phyloP scores from a whole-genome alignment of 495 filamentous ascomycete species.

The Zalerion maritima region DNA sequence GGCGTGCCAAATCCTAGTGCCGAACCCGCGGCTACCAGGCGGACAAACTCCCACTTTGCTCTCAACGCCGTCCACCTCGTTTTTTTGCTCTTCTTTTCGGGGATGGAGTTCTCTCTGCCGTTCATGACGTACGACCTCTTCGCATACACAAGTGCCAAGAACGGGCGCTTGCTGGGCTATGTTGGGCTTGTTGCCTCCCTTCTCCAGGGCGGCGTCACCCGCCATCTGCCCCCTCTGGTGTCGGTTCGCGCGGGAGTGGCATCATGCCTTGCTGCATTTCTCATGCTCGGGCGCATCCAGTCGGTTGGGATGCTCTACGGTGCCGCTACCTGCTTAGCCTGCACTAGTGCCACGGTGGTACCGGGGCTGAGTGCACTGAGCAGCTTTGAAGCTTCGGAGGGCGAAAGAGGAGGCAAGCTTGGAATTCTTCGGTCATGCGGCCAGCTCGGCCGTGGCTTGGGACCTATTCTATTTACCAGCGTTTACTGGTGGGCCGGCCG shows the following conservation, averaged over 20 bases:
- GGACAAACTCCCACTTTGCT: slow-evolving; percentile 70
- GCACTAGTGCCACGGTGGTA: slow-evolving; percentile 87
- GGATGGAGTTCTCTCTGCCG: slow-evolving; percentile 89
- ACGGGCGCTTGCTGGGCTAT: slow-evolving; percentile 79
- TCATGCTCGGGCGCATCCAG: slow-evolving; percentile 54
- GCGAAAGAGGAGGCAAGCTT: slow-evolving; percentile 71
- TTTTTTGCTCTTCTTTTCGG: slow-evolving; percentile 93
- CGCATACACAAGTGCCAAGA: slow-evolving; percentile 57
- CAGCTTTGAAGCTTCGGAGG: slow-evolving; percentile 70
- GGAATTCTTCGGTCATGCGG: slow-evolving; percentile 73
- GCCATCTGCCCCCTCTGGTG: slow-evolving; percentile 62
- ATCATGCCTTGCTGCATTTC: slow-evolving; percentile 64
- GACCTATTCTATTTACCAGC: slow-evolving; percentile 83
- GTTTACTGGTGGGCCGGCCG: slow-evolving; percentile 98
- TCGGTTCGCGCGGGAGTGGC: slow-evolving; percentile 68
- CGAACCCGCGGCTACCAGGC: slow-evolving; percentile 14
- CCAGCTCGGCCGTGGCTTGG: slow-evolving; percentile 73
- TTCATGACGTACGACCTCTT: slow-evolving; percentile 97
- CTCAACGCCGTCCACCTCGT: slow-evolving; percentile 76
- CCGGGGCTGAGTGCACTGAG: slow-evolving; percentile 83
- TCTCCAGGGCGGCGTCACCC: slow-evolving; percentile 73
- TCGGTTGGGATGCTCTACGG: slow-evolving; percentile 56
- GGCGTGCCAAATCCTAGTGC: slow-evolving; percentile 3
- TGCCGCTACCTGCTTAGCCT: slow-evolving; percentile 67
- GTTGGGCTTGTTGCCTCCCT: slow-evolving; percentile 86